Evolutionary conservation across 108 stramenopile genomes (phyloP).

Genomic region (Cyclostephanos invisitatus): DNA sequence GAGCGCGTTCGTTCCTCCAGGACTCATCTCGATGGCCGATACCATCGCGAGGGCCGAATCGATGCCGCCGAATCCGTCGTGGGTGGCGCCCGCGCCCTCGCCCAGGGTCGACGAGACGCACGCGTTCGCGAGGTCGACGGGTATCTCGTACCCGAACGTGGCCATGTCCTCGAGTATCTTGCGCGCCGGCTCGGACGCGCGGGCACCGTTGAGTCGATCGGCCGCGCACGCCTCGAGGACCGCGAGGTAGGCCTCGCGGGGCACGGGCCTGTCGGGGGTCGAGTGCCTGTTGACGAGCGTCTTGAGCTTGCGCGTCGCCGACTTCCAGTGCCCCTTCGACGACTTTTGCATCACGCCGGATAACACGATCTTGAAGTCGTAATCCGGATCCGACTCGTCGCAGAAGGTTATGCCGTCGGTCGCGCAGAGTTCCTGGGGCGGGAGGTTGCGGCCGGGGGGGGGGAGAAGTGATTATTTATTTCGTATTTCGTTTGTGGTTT

Average conservation of each 20-base stretch:
- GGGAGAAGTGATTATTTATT: neutral
- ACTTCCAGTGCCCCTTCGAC: conserved; percentile 82
- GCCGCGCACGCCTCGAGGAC: conserved; percentile 72
- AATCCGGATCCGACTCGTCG: conserved; percentile 77
- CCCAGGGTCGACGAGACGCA: conserved; percentile 70
- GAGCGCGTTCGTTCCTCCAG: conserved; percentile 31
- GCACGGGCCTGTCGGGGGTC: conserved; percentile 54
- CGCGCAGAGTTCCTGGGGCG: conserved; percentile 47
- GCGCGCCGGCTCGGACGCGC: conserved; percentile 83
- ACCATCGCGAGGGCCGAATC: conserved; percentile 86
- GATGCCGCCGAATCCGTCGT: conserved; percentile 85
- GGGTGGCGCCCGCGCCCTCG: conserved; percentile 65
- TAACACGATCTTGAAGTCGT: conserved; percentile 70
- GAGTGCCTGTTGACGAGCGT: conserved; percentile 47
- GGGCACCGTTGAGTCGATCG: conserved; percentile 79
- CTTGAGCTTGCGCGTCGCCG: conserved; percentile 78
- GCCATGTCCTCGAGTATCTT: conserved; percentile 85
- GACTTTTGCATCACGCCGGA: conserved; percentile 55
- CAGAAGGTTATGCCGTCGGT: conserved; percentile 64
- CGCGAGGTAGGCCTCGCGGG: conserved; percentile 61
- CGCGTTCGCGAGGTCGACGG: conserved; percentile 60
- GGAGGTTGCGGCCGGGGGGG: neutral
- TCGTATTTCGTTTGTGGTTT: neutral
- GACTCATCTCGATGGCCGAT: conserved; percentile 60
- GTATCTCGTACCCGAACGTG: conserved; percentile 63